These are phyloP conservation scores for Pythium aquatile DNA, from an alignment of 352 stramenopile species.

Conservation along the genomic window DNA sequence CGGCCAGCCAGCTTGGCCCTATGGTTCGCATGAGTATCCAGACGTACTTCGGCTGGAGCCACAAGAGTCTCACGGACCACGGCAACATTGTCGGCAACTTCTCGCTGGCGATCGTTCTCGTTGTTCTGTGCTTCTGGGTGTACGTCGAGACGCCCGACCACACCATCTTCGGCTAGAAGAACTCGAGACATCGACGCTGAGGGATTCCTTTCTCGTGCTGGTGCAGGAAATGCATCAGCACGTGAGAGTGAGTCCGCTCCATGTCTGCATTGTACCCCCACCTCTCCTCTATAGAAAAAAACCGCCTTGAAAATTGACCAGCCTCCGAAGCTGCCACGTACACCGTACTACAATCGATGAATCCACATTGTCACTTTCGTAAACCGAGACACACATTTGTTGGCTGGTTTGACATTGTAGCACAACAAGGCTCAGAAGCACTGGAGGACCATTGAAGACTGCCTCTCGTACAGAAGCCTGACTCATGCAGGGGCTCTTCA, in stretches of 20 bases:
- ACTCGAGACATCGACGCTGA: neutral
- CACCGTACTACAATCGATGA: neutral
- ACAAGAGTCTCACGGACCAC: constrained; percentile 86
- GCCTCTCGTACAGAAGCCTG: no score
- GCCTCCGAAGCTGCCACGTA: neutral
- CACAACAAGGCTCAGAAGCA: no score
- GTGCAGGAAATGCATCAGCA: no score
- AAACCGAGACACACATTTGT: no score
- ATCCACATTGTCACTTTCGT: no score
- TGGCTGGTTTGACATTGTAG: no score
- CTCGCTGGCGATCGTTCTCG: constrained; percentile 71
- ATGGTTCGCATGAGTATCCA: constrained; percentile 86
- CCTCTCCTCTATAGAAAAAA: neutral
- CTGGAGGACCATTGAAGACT: no score
- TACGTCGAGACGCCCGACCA: constrained; percentile 73
- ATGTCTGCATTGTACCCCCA: neutral
- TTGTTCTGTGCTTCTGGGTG: constrained; percentile 73
- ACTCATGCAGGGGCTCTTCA: no score
- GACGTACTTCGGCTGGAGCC: constrained; percentile 88
- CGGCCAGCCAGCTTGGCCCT: constrained; percentile 70
- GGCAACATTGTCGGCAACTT: constrained; percentile 86
- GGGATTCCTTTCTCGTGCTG: no score
- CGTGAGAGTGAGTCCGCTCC: neutral
- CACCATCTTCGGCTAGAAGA: constrained; percentile 36
- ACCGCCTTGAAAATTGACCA: neutral